Conservation (phyloP, 495 filamentous ascomycete genomes). For the Daldinia grandis region DNA sequence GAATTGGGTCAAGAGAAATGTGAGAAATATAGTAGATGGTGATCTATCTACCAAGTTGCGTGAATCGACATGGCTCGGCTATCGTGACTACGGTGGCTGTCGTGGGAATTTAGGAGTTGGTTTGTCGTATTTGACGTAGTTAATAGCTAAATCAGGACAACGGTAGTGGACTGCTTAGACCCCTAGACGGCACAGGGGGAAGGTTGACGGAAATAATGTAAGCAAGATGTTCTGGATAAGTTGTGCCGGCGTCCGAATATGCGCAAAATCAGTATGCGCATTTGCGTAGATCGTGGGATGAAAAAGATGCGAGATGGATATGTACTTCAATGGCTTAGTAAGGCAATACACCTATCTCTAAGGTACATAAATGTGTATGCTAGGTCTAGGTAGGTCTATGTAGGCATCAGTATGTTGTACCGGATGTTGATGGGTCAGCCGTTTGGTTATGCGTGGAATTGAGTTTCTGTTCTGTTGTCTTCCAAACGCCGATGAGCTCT, state of each 20-base stretch:
- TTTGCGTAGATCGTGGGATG: conserved; percentile 28
- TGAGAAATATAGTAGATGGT: neutral
- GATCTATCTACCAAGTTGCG: conserved; percentile 14
- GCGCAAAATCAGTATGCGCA: conserved; percentile 34
- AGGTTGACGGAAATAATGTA: neutral
- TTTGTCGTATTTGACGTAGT: conserved; percentile 15
- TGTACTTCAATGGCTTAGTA: neutral
- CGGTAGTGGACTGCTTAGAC: neutral
- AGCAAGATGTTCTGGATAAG: neutral
- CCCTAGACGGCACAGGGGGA: too few species aligned
- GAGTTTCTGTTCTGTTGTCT: conserved; percentile 14
- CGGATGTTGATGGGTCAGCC: conserved; percentile 1
- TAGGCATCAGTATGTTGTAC: neutral
- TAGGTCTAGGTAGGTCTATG: too few species aligned
- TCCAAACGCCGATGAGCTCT: conserved; percentile 16
- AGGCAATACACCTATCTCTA: neutral
- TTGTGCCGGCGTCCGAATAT: conserved; percentile 13
- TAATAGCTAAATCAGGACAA: neutral
- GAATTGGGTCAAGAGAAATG: neutral
- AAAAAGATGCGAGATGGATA: neutral
- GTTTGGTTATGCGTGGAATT: neutral
- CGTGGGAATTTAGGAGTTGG: neutral
- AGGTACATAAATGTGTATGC: too few species aligned
- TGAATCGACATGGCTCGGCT: conserved; percentile 19
- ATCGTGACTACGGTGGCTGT: neutral